A percentile compares a stretch with the other conserved stretches of the same genome.
Evolutionary conservation across 139 green algal species (phyloP).

Genomic region (Chlorella sp.): DNA sequence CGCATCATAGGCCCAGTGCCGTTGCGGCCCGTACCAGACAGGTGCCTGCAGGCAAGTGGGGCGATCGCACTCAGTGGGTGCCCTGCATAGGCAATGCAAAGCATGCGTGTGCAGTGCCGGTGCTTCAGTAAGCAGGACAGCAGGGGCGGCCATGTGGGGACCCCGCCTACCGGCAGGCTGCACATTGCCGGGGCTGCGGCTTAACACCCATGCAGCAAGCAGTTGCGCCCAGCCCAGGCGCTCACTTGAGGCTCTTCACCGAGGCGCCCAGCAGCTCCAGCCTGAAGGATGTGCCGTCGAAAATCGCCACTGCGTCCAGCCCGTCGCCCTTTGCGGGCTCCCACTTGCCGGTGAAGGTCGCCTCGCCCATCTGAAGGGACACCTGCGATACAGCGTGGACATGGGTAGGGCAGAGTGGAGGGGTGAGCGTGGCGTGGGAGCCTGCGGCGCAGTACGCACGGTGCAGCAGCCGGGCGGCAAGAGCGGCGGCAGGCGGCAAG

Average conservation of each 20-base stretch:
- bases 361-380: constrained; percentile 9
- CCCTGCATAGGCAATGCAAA: no score
- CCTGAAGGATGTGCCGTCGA: constrained; percentile 23
- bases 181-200: no score
- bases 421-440: neutral
- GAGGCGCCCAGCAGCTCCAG: constrained; percentile 32
- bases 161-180: no score
- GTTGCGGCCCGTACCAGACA: neutral
- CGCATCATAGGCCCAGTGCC: neutral
- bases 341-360: constrained; percentile 9
- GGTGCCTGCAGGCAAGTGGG: neutral
- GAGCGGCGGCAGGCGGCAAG: neutral
- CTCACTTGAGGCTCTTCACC: constrained; percentile 28
- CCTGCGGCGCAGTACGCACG: neutral
- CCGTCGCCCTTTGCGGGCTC: constrained; percentile 24
- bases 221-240: no score
- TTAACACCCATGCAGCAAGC: no score
- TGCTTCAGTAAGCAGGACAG: no score
- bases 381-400: neutral
- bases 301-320: constrained; percentile 37
- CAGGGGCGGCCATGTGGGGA: no score
- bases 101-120: no score
- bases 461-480: neutral
- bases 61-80: no score
- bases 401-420: neutral